Base-by-base conservation (phyloP, 768 basidiomycete genomes). In the Ramaria sp. region DNA sequence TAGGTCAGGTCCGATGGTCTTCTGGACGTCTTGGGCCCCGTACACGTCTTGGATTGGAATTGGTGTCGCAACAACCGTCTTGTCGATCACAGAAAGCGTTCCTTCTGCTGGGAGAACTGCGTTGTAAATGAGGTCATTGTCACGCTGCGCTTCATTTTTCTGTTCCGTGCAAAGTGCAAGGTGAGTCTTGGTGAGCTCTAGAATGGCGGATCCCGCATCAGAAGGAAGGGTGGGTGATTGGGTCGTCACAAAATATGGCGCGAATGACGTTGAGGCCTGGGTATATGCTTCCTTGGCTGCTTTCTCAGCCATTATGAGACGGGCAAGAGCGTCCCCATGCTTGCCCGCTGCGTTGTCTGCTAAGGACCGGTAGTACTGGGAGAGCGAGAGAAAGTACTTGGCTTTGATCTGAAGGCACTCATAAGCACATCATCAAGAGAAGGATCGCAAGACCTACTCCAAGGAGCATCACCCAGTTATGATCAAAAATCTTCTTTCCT, bases 101-200 rank as follows among this genome's bases (percentile, higher is more conserved):
- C 94, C 89, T 1, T 83, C 76, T 9, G 86, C 72, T 6, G 92
- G 90, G 0, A 92, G 71, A 56, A 94, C 78, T 3, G 91, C 91
- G 66, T 98, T 92, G 73, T 99, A 99, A 61, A 99, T 95, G 52
- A 99, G 81, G 66, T 98, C 95, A 69, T 98, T 98, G 72, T 96
- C 93, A 53, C 88, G 83, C 54, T 80, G 77, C 0, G 88, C 88
- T 60, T 91, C 87, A 53, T 70, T 72, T 66, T 82, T 83, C 59
- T 80, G 81, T 62, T 95, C 92, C 0, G 80, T 73, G 63, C 87
- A 86, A 46, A 93, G 73, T 4, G 86, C 80, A 4, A 84, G 73
- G 61, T 94, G 92, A 0, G 84, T 77, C 67, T 95, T 96, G 7
- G 86, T 83, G 51, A 92, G 84, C 53, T 94, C 92, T 30, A 77